Evolutionary conservation across 345 rosid genomes (phyloP), one percentile per base, ranked within the genome.

Genomic region (Mangifera indica): DNA sequence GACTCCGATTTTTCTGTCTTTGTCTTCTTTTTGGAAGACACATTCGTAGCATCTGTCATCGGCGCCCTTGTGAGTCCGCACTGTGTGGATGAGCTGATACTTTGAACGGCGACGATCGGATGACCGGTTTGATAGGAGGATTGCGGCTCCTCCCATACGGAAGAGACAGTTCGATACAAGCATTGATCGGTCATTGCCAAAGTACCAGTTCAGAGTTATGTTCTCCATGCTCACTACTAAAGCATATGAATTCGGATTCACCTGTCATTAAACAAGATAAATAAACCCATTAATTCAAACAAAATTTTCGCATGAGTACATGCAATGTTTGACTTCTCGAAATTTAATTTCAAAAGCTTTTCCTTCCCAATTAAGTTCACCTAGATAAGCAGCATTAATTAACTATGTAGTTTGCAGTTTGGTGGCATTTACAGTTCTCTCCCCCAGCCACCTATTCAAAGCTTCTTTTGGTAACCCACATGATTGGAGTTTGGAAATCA

Each of bases 111-210:
- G 84, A 53, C 94, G 88, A 68, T 91, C 98, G 0, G 91, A 79
- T 2, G 83, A 64, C 0, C 85, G 83, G 90, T 89, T 93, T 0
- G 98, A 84, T 69, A 93, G 89, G 66, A 93, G 97, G 72, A 93
- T 86, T 3, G 98, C 97, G 0, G 97, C 98, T 2, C 97, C 98
- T 0, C 98, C 98, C 92, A 93, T 86, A 25, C 98, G 93, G 84
- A 93, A 93, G 64, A 91, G 89, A 73, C 97, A 93, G 79, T 93
- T 93, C 3, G 98, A 86, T 18, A 93, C 89, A 21, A 93, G 93
- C 98, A 93, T 93, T 26, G 97, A 85, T 24, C 96, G 85, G 84
- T 91, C 92, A 22, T 93, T 93, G 66, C 98, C 98, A 29, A 84
- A 85, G 84, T 93, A 93, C 96, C 98, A 91, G 64, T 91, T 91